Conservation (phyloP, 129 eudicot genomes). For the Centella asiatica region DNA sequence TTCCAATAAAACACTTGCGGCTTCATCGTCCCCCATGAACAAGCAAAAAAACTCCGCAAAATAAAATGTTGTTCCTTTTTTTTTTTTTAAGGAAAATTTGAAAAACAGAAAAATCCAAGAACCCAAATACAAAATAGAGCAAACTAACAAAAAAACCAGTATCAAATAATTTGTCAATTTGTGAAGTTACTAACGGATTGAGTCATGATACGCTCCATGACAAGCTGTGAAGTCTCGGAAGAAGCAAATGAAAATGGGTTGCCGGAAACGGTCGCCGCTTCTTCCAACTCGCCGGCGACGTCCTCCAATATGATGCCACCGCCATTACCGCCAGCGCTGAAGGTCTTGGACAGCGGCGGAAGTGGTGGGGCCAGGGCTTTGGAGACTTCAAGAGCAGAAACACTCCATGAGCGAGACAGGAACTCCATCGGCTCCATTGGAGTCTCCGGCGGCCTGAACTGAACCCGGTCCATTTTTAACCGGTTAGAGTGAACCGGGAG, state of each 20-base stretch:
- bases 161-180: background rate
- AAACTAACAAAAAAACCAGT: background rate
- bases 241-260: conserved; percentile 77
- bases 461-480: conserved; percentile 5
- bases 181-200: conserved; percentile 55
- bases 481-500: background rate
- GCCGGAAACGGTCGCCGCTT: conserved; percentile 30
- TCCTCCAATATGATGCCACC: conserved; percentile 34
- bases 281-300: conserved; percentile 33
- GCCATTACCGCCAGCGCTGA: background rate
- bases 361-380: conserved; percentile 58
- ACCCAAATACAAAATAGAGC: background rate
- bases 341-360: conserved; percentile 9
- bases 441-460: conserved; percentile 76
- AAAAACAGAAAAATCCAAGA: conserved; percentile 4
- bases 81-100: background rate
- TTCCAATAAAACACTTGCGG: background rate
- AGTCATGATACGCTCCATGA: conserved; percentile 87
- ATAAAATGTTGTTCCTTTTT: background rate
- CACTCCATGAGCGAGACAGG: conserved; percentile 93
- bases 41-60: background rate
- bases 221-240: conserved; percentile 78
- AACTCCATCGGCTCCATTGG: conserved; percentile 94
- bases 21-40: background rate
- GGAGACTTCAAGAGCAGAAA: conserved; percentile 72